Conservation (phyloP, 2,329 filamentous ascomycete species). For the Cordyceps tenuipes region DNA sequence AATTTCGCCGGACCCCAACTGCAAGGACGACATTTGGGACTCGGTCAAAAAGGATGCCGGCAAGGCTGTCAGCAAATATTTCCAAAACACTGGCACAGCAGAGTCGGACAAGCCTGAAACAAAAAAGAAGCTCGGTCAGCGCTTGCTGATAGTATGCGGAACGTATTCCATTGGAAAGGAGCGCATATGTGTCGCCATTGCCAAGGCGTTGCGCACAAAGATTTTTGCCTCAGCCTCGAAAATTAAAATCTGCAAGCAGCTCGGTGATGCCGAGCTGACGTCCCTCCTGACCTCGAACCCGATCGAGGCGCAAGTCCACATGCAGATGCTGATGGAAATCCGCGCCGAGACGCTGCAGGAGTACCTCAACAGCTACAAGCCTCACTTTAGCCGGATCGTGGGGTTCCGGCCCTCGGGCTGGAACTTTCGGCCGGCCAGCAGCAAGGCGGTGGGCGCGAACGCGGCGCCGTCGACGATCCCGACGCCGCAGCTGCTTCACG, state of each 20-base stretch:
- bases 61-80: constrained; percentile 44
- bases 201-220: constrained; percentile 73
- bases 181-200: constrained; percentile 87
- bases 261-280: constrained; percentile 77
- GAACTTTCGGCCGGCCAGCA: constrained; percentile 69
- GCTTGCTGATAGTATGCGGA: constrained; percentile 83
- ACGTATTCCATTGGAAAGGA: constrained; percentile 99
- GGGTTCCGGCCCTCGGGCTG: constrained; percentile 91
- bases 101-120: constrained; percentile 20
- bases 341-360: constrained; percentile 84
- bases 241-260: constrained; percentile 71
- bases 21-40: constrained; percentile 39
- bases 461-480: constrained; percentile 41
- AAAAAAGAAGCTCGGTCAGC: constrained; percentile 31
- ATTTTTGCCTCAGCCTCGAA: constrained; percentile 83
- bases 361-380: constrained; percentile 72
- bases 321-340: constrained; percentile 94
- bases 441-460: constrained; percentile 46
- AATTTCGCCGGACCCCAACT: constrained; percentile 56
- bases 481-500: constrained; percentile 44
- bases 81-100: constrained; percentile 26
- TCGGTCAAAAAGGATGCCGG: constrained; percentile 32
- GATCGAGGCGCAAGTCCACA: constrained; percentile 84
- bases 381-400: constrained; percentile 76
- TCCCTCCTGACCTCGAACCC: constrained; percentile 72